These are phyloP conservation scores for Protomyces gravidus DNA, from an alignment of 1,139 yeast genomes.

Conservation along the genomic window DNA sequence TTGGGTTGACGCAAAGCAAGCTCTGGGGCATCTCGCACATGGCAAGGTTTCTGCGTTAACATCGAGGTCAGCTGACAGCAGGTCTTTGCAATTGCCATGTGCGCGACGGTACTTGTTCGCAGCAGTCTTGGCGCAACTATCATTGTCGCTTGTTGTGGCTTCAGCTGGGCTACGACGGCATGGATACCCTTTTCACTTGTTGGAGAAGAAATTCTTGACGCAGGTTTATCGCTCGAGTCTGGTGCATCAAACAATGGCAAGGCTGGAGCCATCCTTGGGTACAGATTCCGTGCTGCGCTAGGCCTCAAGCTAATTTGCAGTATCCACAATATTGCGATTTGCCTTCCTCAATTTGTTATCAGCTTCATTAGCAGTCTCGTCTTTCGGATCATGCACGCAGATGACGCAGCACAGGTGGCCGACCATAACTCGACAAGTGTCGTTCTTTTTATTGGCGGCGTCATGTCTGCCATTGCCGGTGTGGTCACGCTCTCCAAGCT, in stretches of 20 bases:
- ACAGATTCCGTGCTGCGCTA: too few species aligned
- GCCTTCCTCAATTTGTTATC: constrained; percentile 44
- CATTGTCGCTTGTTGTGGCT: constrained; percentile 42
- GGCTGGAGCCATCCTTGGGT: constrained; percentile 32
- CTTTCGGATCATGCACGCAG: constrained; percentile 38
- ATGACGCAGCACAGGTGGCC: background rate
- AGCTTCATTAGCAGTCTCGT: constrained; percentile 43
- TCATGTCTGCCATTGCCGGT: background rate
- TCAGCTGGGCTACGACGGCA: constrained; percentile 45
- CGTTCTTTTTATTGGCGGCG: background rate
- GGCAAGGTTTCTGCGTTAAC: constrained; percentile 32
- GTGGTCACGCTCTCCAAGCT: background rate
- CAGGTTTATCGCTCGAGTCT: constrained; percentile 6
- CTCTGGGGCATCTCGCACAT: constrained; percentile 16
- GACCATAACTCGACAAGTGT: background rate
- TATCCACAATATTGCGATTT: constrained; percentile 44
- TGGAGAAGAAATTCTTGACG: constrained; percentile 41
- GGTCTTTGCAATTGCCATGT: constrained; percentile 41
- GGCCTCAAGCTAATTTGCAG: too few species aligned
- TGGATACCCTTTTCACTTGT: constrained; percentile 46
- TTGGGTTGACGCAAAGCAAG: constrained; percentile 6
- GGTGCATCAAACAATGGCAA: constrained; percentile 23
- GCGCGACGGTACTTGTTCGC: constrained; percentile 38
- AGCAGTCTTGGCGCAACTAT: constrained; percentile 39
- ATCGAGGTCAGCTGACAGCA: constrained; percentile 42